A percentile compares a stretch with the other conserved stretches of the same genome.
Evolutionary conservation across 1,284 basidiomycete genomes (phyloP).

Genomic region (Cryptococcus deneoformans): DNA sequence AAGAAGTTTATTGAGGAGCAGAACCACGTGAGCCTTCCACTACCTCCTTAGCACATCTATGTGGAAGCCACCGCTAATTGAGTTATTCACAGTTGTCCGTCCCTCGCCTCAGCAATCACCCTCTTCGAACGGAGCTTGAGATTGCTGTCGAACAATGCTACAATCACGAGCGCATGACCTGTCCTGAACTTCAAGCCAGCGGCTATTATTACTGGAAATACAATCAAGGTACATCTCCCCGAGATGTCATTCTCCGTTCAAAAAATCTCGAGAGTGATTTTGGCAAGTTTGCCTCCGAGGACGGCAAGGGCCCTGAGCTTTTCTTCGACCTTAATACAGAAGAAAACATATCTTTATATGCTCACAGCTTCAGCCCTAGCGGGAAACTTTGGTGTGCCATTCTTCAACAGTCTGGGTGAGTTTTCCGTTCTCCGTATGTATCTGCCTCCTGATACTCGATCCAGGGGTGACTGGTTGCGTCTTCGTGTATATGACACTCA

Average conservation of each 20-base stretch:
- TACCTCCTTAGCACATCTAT: neutral
- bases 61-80: too few species aligned
- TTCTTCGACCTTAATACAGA: conserved; percentile 19
- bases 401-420: conserved; percentile 16
- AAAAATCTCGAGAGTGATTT: conserved; percentile 11
- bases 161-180: conserved; percentile 13
- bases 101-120: conserved; percentile 10
- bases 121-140: conserved; percentile 12
- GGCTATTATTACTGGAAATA: conserved; percentile 21
- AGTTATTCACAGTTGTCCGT: conserved; percentile 8
- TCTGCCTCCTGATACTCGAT: neutral
- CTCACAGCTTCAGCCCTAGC: conserved; percentile 13
- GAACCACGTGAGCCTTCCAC: conserved; percentile 5
- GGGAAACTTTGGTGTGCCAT: conserved; percentile 13
- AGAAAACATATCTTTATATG: conserved; percentile 14
- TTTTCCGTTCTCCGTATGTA: neutral
- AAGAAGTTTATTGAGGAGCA: conserved; percentile 11
- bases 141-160: conserved; percentile 11
- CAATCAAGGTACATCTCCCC: conserved; percentile 15
- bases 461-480: conserved; percentile 19
- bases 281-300: conserved; percentile 7
- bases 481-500: conserved; percentile 14
- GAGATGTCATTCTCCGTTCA: conserved; percentile 17
- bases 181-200: conserved; percentile 12
- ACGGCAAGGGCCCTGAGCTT: conserved; percentile 7